A percentile compares a stretch with the other conserved stretches of the same genome.
Conservation (phyloP, 805 yeast species). For the Saccharomycopsis javanensis region DNA sequence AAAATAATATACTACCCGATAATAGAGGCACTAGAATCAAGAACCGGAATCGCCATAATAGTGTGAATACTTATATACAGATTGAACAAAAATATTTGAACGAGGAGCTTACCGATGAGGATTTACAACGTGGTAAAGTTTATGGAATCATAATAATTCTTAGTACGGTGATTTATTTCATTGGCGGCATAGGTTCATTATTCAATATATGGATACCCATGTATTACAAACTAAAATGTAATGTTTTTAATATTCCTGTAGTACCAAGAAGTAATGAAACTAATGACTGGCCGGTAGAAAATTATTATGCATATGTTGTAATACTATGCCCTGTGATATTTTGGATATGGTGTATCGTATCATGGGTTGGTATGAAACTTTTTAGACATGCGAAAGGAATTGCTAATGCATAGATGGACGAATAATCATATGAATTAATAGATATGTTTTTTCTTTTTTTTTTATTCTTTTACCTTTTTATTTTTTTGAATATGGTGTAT, state of each 20-base stretch:
- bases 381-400: constrained; percentile 69
- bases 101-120: not conserved
- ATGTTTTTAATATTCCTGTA: not conserved
- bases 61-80: not conserved
- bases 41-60: not conserved
- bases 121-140: not conserved
- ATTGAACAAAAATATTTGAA: not conserved
- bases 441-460: too few relatives aligned
- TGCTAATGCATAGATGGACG: constrained; percentile 21
- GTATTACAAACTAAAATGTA: not conserved
- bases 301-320: constrained; percentile 28
- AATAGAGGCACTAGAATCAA: not conserved
- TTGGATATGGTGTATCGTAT: constrained; percentile 60
- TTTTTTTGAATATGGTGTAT: too few relatives aligned
- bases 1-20: not conserved
- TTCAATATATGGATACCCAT: constrained; percentile 13
- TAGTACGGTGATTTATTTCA: constrained; percentile 5
- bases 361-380: constrained; percentile 73
- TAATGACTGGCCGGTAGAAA: constrained; percentile 29
- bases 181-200: constrained; percentile 10
- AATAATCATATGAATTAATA: too few relatives aligned
- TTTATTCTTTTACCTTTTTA: too few relatives aligned
- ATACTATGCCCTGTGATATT: constrained; percentile 27
- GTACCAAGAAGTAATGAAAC: not conserved
- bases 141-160: constrained; percentile 9